phyloP scores from a whole-genome alignment of 2,329 filamentous ascomycete species.

The Plenodomus biglobosus region DNA sequence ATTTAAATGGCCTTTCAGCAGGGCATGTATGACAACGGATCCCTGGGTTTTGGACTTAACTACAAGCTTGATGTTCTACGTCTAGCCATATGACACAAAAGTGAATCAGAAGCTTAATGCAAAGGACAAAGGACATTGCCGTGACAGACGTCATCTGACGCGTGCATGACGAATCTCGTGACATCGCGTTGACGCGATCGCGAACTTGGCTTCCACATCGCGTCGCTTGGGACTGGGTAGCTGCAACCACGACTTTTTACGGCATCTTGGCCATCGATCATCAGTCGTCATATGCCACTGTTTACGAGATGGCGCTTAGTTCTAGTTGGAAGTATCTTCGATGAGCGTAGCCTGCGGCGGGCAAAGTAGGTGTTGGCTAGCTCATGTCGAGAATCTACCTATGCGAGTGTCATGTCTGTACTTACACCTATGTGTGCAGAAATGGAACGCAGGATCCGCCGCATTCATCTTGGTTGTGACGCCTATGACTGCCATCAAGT shows the following conservation, averaged over 20 bases:
- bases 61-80: not conserved
- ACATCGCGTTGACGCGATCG: conserved; percentile 9
- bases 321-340: too few species aligned
- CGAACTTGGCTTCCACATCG: not conserved
- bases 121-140: not conserved
- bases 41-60: not conserved
- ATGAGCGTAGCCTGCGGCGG: too few species aligned
- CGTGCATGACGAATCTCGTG: conserved; percentile 3
- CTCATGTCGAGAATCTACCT: too few species aligned
- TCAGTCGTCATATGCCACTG: not conserved
- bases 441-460: too few species aligned
- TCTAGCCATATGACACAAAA: not conserved
- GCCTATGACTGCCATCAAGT: too few species aligned
- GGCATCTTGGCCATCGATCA: not conserved
- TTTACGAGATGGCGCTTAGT: not conserved
- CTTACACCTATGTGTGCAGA: too few species aligned
- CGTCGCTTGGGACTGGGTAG: not conserved
- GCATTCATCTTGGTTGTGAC: too few species aligned
- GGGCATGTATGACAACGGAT: not conserved
- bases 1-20: not conserved
- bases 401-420: too few species aligned
- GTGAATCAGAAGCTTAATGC: not conserved
- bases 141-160: conserved; percentile 8
- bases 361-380: too few species aligned
- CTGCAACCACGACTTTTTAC: not conserved